These are phyloP conservation scores for Globisporangium middletonii DNA, from an alignment of 352 stramenopile species.

Conservation along the genomic window DNA sequence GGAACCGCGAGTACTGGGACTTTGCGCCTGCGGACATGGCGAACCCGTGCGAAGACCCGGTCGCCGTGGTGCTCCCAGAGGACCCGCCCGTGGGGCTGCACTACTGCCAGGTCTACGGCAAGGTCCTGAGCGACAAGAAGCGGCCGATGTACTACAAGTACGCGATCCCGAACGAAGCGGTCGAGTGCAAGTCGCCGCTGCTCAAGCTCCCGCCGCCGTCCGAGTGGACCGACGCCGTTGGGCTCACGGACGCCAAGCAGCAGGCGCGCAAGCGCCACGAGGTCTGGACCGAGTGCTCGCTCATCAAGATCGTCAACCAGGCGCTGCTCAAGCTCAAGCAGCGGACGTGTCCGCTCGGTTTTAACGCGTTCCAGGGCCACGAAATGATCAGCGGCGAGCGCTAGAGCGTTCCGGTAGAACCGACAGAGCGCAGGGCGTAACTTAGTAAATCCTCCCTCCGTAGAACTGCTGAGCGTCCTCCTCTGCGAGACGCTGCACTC, in stretches of 20 bases:
- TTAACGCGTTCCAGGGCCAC: conserved; percentile 12
- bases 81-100: conserved; percentile 20
- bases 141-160: conserved; percentile 17
- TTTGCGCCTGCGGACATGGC: conserved; percentile 6
- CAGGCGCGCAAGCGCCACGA: conserved; percentile 7
- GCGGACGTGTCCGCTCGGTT: conserved; percentile 19
- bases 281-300: conserved; percentile 16
- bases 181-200: conserved; percentile 9
- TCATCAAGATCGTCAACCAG: conserved; percentile 15
- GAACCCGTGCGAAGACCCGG: conserved; percentile 19
- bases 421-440: neutral
- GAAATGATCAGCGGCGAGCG: conserved; percentile 8
- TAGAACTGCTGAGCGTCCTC: too few relatives aligned
- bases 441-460: neutral
- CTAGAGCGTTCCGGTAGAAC: conserved; percentile 32
- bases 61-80: conserved; percentile 9
- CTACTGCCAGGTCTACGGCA: conserved; percentile 26
- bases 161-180: conserved; percentile 6
- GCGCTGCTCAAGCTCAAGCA: conserved; percentile 13
- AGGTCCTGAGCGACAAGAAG: conserved; percentile 29
- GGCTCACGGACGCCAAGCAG: conserved; percentile 2
- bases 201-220: conserved; percentile 9
- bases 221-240: conserved; percentile 10
- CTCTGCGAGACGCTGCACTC: too few relatives aligned
- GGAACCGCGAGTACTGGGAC: conserved; percentile 21